phyloP scores from a whole-genome alignment of 2,329 filamentous ascomycete genomes.

The Aureobasidium musti region DNA sequence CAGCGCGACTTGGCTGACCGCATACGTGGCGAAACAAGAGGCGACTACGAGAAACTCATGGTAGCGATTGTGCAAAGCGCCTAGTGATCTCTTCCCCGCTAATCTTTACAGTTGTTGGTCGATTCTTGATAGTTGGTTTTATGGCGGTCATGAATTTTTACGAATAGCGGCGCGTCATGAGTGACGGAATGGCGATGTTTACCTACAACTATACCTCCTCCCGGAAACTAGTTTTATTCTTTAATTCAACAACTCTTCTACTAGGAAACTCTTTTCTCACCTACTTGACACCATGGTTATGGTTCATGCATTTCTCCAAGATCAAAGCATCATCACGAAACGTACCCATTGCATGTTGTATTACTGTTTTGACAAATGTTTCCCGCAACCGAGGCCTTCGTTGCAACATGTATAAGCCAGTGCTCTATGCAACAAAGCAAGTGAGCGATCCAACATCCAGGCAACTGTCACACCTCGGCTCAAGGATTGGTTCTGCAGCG shows the following conservation, averaged over 20 bases:
- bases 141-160: neutral
- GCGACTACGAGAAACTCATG: conserved; percentile 77
- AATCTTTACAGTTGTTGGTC: conserved; percentile 5
- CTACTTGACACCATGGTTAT: neutral
- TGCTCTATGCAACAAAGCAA: neutral
- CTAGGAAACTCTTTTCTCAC: no score
- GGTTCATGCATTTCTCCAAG: neutral
- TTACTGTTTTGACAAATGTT: neutral
- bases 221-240: neutral
- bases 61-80: conserved; percentile 54
- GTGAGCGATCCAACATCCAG: neutral
- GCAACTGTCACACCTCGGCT: neutral
- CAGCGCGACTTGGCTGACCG: conserved; percentile 66
- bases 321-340: neutral
- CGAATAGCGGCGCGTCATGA: neutral
- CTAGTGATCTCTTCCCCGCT: conserved; percentile 1
- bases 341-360: neutral
- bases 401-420: neutral
- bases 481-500: neutral
- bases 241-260: neutral
- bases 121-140: conserved; percentile 19
- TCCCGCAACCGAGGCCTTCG: neutral
- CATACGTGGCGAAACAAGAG: conserved; percentile 80
- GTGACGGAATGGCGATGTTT: neutral
- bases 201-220: neutral